Evolutionary conservation across 345 rosid species (phyloP).

Genomic region (Eucalyptus victrix): DNA sequence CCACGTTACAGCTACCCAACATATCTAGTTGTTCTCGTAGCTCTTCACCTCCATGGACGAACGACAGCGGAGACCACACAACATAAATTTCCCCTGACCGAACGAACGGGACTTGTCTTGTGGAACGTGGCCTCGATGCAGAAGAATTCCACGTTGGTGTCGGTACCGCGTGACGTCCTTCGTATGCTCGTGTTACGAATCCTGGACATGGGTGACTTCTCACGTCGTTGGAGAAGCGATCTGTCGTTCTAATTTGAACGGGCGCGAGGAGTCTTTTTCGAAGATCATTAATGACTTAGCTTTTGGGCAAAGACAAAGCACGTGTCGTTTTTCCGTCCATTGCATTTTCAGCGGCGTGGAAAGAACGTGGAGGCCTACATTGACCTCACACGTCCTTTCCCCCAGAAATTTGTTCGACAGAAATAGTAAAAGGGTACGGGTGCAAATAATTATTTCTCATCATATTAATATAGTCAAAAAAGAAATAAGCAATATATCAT

Average conservation of each 20-base stretch:
- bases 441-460: neutral
- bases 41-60: neutral
- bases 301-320: neutral
- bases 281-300: neutral
- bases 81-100: neutral
- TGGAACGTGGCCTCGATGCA: neutral
- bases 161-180: neutral
- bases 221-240: neutral
- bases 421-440: neutral
- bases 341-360: neutral
- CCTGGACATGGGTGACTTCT: neutral
- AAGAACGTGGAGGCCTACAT: neutral
- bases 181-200: neutral
- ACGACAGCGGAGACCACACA: neutral
- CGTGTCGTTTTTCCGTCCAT: neutral
- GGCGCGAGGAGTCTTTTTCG: neutral
- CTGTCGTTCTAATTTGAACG: neutral
- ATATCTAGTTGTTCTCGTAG: neutral
- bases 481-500: neutral
- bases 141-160: neutral
- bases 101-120: neutral
- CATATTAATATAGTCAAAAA: neutral
- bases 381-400: neutral
- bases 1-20: neutral
- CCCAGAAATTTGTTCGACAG: neutral